Percentiles rank a stretch among this genome's conserved stretches.
phyloP scores from a whole-genome alignment of 2,329 filamentous ascomycete species.

The Fusarium burgessii region DNA sequence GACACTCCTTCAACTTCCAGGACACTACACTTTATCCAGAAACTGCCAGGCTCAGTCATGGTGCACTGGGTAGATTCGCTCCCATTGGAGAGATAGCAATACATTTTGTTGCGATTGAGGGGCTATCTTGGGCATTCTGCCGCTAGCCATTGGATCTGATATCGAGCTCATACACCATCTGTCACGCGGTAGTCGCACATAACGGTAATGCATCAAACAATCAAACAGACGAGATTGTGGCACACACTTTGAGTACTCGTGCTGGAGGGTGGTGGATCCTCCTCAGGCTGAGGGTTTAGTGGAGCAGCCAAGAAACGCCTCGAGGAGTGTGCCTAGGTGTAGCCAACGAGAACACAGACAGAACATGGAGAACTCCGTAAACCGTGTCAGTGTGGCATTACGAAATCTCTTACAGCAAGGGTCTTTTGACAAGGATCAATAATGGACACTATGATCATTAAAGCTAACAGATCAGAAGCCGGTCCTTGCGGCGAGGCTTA shows the following conservation, averaged over 20 bases:
- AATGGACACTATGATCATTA: slow-evolving; percentile 13
- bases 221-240: slow-evolving; percentile 17
- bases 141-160: not conserved
- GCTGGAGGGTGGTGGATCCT: slow-evolving; percentile 2
- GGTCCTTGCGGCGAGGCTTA: slow-evolving; percentile 2
- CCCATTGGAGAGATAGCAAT: slow-evolving; percentile 1
- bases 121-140: slow-evolving; percentile 6
- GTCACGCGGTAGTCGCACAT: slow-evolving; percentile 23
- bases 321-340: not conserved
- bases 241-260: slow-evolving; percentile 8
- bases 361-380: slow-evolving; percentile 8
- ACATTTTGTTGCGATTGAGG: slow-evolving; percentile 14
- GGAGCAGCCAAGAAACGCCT: slow-evolving; percentile 32
- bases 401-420: slow-evolving; percentile 30
- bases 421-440: slow-evolving; percentile 17
- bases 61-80: not conserved
- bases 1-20: slow-evolving; percentile 11
- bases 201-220: slow-evolving; percentile 23
- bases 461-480: slow-evolving; percentile 13
- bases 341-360: slow-evolving; percentile 15
- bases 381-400: slow-evolving; percentile 30
- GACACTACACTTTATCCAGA: slow-evolving; percentile 10
- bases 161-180: slow-evolving; percentile 3
- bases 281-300: slow-evolving; percentile 17
- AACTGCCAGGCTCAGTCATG: slow-evolving; percentile 27